Evolutionary conservation across 306 rosid genomes (phyloP), one percentile per base, ranked within the genome.

Genomic region (Prunus davidiana): DNA sequence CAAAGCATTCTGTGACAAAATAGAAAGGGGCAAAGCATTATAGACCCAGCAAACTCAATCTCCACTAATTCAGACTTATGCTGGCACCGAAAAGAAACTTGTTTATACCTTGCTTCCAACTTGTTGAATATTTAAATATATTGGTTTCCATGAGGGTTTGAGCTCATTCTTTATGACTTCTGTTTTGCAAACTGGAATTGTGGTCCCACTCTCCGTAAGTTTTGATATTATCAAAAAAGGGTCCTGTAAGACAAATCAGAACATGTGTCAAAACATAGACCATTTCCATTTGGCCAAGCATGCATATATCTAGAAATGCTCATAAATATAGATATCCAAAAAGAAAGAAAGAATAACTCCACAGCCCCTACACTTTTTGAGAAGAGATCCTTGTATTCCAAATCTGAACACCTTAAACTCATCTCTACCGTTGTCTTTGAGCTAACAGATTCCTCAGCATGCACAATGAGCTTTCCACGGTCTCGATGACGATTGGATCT

Each of bases 321-420:
- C 73, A 74, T 60, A 64, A 25, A 52, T 69, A 67, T 50, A 67
- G 80, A 63, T 41, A 79, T 77, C 34, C 63, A 64, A 71, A 81
- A 34, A 47, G 19, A 72, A 69, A 72, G 41, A 46, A 41, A 49
- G 67, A 72, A 65, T 68, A 76, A 69, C 19, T 54, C 28, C 30
- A 30, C 47, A 61, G 64, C 32, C 83, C 98, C 65, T 96, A 96
- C 99, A 84, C 93, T 96, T 91, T 73, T 91, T 41, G 97, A 96
- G 88, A 96, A 96, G 65, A 93, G 96, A 87, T 96, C 99, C 92
- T 85, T 92, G 83, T 83, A 77, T 85, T 91, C 98, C 96, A 96
- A 91, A 82, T 96, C 93, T 54, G 87, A 82, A 88, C 99, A 91
- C 86, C 89, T 88, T 66, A 96, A 85, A 76, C 82, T 84, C 86